A percentile compares a stretch with the other conserved stretches of the same genome.
phyloP scores from a whole-genome alignment of 768 basidiomycete genomes.

The Boletellus sp. region DNA sequence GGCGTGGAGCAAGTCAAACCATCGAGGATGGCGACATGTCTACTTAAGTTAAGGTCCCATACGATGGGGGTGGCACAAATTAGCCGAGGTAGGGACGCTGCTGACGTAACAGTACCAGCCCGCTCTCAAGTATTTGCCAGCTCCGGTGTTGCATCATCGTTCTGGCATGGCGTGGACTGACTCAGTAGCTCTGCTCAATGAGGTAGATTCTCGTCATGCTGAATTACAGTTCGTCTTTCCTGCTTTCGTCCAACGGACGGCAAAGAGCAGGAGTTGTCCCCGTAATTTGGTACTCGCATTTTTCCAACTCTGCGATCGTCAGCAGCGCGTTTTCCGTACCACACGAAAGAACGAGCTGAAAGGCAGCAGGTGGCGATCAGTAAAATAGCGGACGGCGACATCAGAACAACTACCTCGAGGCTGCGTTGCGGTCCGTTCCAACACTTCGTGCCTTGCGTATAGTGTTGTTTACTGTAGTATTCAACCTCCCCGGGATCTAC shows the following conservation, averaged over 20 bases:
- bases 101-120: too few species aligned
- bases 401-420: conserved; percentile 53
- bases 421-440: conserved; percentile 96
- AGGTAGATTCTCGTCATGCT: background rate
- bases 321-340: conserved; percentile 80
- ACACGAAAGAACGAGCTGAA: conserved; percentile 75
- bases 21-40: background rate
- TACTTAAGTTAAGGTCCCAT: too few species aligned
- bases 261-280: conserved; percentile 86
- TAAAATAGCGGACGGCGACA: background rate
- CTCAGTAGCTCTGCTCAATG: background rate
- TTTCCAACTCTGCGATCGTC: conserved; percentile 84
- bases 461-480: conserved; percentile 80
- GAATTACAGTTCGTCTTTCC: conserved; percentile 29
- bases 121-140: too few species aligned
- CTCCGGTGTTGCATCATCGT: too few species aligned
- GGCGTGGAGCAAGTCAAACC: background rate
- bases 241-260: conserved; percentile 34
- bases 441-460: conserved; percentile 82
- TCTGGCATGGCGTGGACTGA: background rate
- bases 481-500: conserved; percentile 58
- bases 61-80: too few species aligned
- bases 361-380: conserved; percentile 1
- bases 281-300: conserved; percentile 91
- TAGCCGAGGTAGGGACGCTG: too few species aligned